Evolutionary conservation across 225 moss, liverwort and hornwort genomes (phyloP).

Genomic region (Polytrichum formosum): DNA sequence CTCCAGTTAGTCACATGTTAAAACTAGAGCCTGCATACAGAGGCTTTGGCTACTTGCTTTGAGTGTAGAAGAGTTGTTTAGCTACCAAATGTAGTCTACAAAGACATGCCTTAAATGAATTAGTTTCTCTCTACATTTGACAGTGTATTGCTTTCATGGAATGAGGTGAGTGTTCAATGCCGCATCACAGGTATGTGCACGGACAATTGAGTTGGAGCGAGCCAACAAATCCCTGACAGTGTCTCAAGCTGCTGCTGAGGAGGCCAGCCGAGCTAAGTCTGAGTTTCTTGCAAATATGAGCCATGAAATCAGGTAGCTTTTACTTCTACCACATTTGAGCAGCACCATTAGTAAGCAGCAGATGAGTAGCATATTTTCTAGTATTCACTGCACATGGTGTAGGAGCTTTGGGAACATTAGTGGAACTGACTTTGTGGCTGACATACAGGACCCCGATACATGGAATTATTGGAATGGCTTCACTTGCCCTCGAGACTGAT

Average conservation of each 20-base stretch:
- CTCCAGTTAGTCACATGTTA: too few species aligned
- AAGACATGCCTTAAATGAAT: too few species aligned
- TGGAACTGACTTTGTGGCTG: conserved; percentile 17
- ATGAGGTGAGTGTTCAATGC: not conserved
- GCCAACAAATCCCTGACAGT: conserved; percentile 76
- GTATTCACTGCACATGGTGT: not conserved
- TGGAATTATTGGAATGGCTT: conserved; percentile 96
- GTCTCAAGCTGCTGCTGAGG: conserved; percentile 88
- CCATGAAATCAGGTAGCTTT: conserved; percentile 74
- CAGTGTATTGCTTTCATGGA: not conserved
- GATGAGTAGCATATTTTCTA: not conserved
- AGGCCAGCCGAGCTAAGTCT: conserved; percentile 93
- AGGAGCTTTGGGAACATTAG: not conserved
- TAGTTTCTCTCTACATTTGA: not conserved
- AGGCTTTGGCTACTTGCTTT: too few species aligned
- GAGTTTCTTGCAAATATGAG: conserved; percentile 97
- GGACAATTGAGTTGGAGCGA: conserved; percentile 77
- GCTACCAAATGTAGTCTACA: too few species aligned
- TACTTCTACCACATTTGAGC: too few species aligned
- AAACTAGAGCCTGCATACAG: too few species aligned
- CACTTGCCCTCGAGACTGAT: conserved; percentile 77
- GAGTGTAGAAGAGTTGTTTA: too few species aligned
- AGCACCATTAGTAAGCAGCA: too few species aligned
- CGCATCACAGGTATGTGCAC: conserved; percentile 43
- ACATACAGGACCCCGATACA: conserved; percentile 88